A percentile compares a stretch with the other conserved stretches of the same genome.
These are phyloP conservation scores for Rutstroemia sydowiana DNA, from an alignment of 2,329 filamentous ascomycete species.

Conservation along the genomic window DNA sequence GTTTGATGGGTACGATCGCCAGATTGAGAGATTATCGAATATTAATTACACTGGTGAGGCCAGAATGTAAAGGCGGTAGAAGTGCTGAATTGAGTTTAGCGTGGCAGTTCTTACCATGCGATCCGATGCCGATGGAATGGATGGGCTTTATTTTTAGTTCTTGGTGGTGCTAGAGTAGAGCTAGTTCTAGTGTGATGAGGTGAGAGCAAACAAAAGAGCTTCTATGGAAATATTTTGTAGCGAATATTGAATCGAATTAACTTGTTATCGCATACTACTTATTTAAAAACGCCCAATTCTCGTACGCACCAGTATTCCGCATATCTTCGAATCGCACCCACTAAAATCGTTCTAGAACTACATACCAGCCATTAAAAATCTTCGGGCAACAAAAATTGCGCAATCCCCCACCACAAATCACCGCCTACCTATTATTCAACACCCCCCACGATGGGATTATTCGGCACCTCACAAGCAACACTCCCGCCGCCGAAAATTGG, in stretches of 20 bases:
- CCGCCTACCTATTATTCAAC: background rate
- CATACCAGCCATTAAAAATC: background rate
- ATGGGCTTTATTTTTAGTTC: too few relatives aligned
- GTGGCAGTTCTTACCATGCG: background rate
- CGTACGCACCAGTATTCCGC: too few relatives aligned
- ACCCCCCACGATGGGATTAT: conserved; percentile 48
- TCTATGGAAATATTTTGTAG: too few relatives aligned
- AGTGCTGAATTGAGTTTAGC: background rate
- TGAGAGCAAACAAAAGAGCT: too few relatives aligned
- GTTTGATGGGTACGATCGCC: background rate
- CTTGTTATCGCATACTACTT: too few relatives aligned
- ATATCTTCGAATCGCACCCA: too few relatives aligned
- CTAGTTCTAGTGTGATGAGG: too few relatives aligned
- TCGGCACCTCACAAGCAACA: conserved; percentile 31
- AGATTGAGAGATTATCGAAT: background rate
- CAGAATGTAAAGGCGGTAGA: conserved; percentile 4
- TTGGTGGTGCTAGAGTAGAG: too few relatives aligned
- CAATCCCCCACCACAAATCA: background rate
- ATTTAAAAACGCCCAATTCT: too few relatives aligned
- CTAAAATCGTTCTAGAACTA: too few relatives aligned
- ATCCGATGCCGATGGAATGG: too few relatives aligned
- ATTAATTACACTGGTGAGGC: background rate
- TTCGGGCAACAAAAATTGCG: background rate
- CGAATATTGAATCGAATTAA: too few relatives aligned
- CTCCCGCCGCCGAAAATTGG: conserved; percentile 38